Percentiles rank a stretch among this genome's conserved stretches.
Conservation (phyloP, 257 asterid genomes). For the Ophiorrhiza pumila region DNA sequence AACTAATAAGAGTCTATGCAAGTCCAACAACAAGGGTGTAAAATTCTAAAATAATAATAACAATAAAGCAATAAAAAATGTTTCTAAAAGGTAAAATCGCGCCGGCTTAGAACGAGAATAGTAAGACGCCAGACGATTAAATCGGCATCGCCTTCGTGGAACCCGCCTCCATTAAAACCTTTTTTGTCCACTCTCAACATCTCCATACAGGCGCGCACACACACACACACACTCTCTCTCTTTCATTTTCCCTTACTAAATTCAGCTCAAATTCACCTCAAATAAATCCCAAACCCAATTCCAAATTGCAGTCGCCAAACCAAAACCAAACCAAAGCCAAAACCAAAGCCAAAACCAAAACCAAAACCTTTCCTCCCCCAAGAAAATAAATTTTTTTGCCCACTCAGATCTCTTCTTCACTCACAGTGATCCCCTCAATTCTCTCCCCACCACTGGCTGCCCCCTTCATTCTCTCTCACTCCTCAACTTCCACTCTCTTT, state of each 20-base stretch:
- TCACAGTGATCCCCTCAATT: not conserved
- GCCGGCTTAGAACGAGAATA: slow-evolving; percentile 18
- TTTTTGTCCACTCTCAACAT: too few species aligned
- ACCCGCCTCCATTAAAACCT: slow-evolving; percentile 19
- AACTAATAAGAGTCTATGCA: too few species aligned
- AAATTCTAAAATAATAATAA: too few species aligned
- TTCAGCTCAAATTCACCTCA: slow-evolving; percentile 42
- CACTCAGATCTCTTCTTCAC: not conserved
- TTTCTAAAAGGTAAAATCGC: not conserved
- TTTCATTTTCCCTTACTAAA: slow-evolving; percentile 16
- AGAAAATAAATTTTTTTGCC: too few species aligned
- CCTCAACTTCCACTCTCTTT: not conserved
- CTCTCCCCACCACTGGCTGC: slow-evolving; percentile 28
- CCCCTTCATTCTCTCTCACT: slow-evolving; percentile 4
- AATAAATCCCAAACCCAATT: slow-evolving; percentile 34
- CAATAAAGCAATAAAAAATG: too few species aligned
- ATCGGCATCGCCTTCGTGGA: slow-evolving; percentile 37
- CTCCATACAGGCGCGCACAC: too few species aligned
- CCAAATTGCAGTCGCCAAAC: slow-evolving; percentile 26
- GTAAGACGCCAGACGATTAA: slow-evolving; percentile 21
- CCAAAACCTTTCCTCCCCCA: too few species aligned
- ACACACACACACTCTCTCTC: too few species aligned
- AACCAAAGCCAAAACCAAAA: too few species aligned
- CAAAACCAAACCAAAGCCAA: too few species aligned
- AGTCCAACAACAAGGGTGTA: too few species aligned